Evolutionary conservation across 306 rosid genomes (phyloP).

Genomic region (Malus asiatica): DNA sequence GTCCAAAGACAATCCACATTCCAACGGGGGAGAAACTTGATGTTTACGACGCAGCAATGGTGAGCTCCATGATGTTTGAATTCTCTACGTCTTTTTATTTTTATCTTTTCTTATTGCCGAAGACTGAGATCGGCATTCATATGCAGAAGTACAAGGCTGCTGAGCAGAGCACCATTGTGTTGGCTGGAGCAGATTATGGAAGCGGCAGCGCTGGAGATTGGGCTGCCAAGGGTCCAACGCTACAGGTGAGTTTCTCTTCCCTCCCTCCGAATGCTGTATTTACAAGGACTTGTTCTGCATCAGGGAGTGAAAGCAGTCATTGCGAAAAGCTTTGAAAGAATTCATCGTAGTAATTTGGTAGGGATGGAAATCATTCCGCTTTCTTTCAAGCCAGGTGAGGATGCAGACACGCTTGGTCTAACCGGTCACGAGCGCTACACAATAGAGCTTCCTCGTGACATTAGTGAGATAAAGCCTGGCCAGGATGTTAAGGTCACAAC

Average conservation of each 20-base stretch:
- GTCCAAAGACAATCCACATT: constrained; percentile 38
- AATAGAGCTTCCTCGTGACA: constrained; percentile 22
- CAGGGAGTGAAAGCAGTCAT: constrained; percentile 45
- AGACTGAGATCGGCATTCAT: not conserved
- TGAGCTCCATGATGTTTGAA: not conserved
- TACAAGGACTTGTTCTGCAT: not conserved
- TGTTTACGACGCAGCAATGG: constrained; percentile 39
- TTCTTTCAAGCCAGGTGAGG: constrained; percentile 36
- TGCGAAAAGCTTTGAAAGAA: constrained; percentile 42
- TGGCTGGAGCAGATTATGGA: constrained; percentile 41
- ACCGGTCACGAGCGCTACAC: constrained; percentile 30
- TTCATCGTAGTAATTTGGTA: constrained; percentile 26
- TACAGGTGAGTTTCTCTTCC: constrained; percentile 24
- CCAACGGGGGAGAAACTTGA: constrained; percentile 33
- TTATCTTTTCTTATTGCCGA: not conserved
- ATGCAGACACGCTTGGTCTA: constrained; percentile 31
- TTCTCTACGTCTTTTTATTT: not conserved
- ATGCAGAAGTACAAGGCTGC: constrained; percentile 33
- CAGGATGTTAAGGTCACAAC: constrained; percentile 33
- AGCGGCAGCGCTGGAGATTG: constrained; percentile 40
- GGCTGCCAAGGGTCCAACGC: constrained; percentile 46
- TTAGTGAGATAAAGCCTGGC: constrained; percentile 28
- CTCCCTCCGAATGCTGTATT: not conserved
- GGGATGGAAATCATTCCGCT: constrained; percentile 38
- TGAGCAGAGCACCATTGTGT: constrained; percentile 23